A percentile compares a stretch with the other conserved stretches of the same genome.
phyloP scores from a whole-genome alignment of 2,329 filamentous ascomycete species.

The Penicillium italicum region DNA sequence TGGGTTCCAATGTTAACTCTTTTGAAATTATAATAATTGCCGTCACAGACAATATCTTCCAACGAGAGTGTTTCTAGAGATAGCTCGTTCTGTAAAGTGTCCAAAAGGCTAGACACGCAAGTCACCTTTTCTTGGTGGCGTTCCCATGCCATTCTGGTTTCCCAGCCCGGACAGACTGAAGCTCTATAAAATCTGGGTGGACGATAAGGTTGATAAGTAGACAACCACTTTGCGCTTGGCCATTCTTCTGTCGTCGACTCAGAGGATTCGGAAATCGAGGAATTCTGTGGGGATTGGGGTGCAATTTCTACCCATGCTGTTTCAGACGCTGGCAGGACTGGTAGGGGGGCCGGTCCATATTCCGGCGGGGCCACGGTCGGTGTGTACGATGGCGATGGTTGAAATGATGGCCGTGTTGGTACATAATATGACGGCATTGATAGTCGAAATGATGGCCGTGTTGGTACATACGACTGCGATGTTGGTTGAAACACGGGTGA shows the following conservation, averaged over 20 bases:
- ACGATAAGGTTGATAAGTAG: slow-evolving; percentile 3
- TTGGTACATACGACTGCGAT: no score
- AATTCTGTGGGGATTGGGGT: slow-evolving; percentile 1
- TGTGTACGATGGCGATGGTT: not conserved
- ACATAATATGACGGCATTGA: not conserved
- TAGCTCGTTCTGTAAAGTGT: slow-evolving; percentile 7
- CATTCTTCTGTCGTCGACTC: slow-evolving; percentile 2
- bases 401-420: not conserved
- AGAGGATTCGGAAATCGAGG: slow-evolving; percentile 5
- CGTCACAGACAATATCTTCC: slow-evolving; percentile 10
- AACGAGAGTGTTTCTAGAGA: slow-evolving; percentile 6
- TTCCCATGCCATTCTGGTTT: slow-evolving; percentile 1
- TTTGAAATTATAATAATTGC: slow-evolving; percentile 9
- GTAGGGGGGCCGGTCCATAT: slow-evolving; percentile 4
- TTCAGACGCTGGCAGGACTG: not conserved
- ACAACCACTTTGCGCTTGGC: not conserved
- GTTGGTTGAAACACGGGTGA: no score
- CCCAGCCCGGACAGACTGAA: not conserved
- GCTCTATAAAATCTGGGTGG: not conserved
- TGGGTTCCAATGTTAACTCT: not conserved
- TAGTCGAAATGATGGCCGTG: not conserved
- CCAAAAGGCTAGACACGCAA: slow-evolving; percentile 2
- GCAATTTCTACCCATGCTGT: not conserved
- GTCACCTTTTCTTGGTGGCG: slow-evolving; percentile 6
- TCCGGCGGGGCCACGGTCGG: not conserved